phyloP scores from a whole-genome alignment of 176 grass and related monocot species.

The Thinopyrum elongatum region DNA sequence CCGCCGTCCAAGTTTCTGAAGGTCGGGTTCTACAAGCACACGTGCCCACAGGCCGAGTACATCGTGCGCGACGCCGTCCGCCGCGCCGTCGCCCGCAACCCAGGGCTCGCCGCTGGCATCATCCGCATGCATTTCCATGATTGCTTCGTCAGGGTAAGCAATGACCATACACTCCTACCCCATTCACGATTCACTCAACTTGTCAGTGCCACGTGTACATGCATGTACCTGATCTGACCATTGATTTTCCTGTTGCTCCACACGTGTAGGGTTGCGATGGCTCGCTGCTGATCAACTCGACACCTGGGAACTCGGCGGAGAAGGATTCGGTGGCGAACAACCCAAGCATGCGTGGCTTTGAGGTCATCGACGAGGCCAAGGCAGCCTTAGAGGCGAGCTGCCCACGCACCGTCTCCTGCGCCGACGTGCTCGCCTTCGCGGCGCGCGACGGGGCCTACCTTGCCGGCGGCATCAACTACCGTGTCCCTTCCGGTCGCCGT shows the following conservation, averaged over 20 bases:
- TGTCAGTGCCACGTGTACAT: not conserved
- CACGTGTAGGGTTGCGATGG: conserved; percentile 44
- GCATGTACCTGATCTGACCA: not conserved
- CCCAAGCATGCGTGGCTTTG: conserved; percentile 53
- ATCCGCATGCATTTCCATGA: conserved; percentile 90
- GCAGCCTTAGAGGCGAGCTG: conserved; percentile 36
- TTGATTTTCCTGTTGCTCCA: not conserved
- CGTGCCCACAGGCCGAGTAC: conserved; percentile 58
- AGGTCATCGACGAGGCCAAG: conserved; percentile 60
- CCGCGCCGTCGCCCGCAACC: conserved; percentile 24
- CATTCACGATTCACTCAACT: not conserved
- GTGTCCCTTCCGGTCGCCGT: conserved; percentile 39
- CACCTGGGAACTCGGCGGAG: conserved; percentile 28
- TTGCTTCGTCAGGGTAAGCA: conserved; percentile 84
- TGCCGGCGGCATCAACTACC: conserved; percentile 31
- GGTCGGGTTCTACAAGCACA: conserved; percentile 53
- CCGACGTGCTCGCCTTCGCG: conserved; percentile 51
- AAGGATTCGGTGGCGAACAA: conserved; percentile 40
- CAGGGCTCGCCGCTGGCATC: conserved; percentile 56
- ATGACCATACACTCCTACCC: not conserved
- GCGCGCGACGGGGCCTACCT: conserved; percentile 42
- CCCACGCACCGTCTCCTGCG: conserved; percentile 65
- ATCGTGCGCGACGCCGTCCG: conserved; percentile 56
- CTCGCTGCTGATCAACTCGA: conserved; percentile 50
- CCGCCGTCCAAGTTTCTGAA: not conserved